Evolutionary conservation across 1,284 basidiomycete species (phyloP).

Genomic region (Xerocomus amazonicus): DNA sequence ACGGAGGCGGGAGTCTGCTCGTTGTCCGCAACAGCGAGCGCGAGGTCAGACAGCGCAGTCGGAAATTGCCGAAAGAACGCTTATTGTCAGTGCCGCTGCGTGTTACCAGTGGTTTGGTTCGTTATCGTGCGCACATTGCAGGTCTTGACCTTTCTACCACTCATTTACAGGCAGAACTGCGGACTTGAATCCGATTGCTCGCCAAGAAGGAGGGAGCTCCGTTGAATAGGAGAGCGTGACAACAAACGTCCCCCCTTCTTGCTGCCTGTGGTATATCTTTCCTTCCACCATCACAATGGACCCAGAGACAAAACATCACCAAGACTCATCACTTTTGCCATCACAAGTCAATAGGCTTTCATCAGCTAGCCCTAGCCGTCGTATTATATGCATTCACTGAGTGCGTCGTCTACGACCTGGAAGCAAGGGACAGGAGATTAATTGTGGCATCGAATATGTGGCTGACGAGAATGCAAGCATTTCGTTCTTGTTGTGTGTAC

Average conservation of each 20-base stretch:
- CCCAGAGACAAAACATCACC: slow-evolving; percentile 8
- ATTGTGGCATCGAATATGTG: slow-evolving; percentile 55
- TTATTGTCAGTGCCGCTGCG: no score
- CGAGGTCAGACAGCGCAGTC: slow-evolving; percentile 10
- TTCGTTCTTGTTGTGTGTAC: background rate
- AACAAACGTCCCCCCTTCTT: slow-evolving; percentile 5
- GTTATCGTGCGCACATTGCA: no score
- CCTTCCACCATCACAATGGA: slow-evolving; percentile 11
- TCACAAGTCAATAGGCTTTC: slow-evolving; percentile 21
- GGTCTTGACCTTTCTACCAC: background rate
- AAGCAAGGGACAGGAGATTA: slow-evolving; percentile 41
- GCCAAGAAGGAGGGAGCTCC: background rate
- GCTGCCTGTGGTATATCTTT: background rate
- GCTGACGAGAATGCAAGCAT: slow-evolving; percentile 37
- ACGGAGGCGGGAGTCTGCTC: slow-evolving; percentile 28
- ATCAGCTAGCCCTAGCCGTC: slow-evolving; percentile 13
- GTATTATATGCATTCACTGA: slow-evolving; percentile 11
- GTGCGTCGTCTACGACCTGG: slow-evolving; percentile 47
- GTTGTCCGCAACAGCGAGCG: slow-evolving; percentile 35
- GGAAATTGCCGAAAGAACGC: slow-evolving; percentile 28
- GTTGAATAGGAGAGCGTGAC: slow-evolving; percentile 16
- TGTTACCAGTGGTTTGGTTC: no score
- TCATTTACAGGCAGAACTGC: background rate
- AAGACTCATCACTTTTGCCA: slow-evolving; percentile 36
- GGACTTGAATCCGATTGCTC: background rate